Evolutionary conservation across 2,329 filamentous ascomycete species (phyloP), one percentile per base, ranked within the genome.

Genomic region (Nemania abortiva): DNA sequence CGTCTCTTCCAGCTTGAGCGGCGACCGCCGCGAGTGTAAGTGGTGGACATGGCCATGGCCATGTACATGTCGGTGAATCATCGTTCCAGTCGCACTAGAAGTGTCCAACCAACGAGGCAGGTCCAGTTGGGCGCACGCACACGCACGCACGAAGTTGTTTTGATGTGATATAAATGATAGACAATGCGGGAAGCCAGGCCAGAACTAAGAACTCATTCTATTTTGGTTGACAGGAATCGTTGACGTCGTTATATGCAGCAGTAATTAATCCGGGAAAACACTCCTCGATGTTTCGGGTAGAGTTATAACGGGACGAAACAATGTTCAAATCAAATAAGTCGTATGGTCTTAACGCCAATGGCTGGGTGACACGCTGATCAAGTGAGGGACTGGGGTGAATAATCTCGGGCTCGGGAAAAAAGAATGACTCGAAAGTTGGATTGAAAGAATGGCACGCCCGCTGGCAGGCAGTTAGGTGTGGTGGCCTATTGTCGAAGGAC

Each of bases 381-480:
- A 78, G 76, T 58, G 76, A 77, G 71, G 71, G 77, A 76, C 74
- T 74, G 59, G 68, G 71, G 70, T 65, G 66, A 65, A 71, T 56
- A 27, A 27, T 27, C 24, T 27, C 24, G 24, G 24, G 24, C 20
- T 60, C 27, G 31, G 31, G 31, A 72, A 81, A 82, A 83, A 75
- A 9, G 83, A 85, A 79, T 78, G 82, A 81, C 78, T 80, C 72
- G 72, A 78, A 77, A 77, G 77, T 79, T 74, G 73, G 70, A 79
- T 74, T 77, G 83, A 88, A 87, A 76, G 86, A 88, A 82, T 84
- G 88, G 82, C 84, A 82, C 81, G 85, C 86, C 87, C 81, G 85
- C 84, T 85, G 83, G 84, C 85, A 86, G 85, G 84, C 84, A 81
- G 77, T 77, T 73, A 71, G 75, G 73, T 76, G 75, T 71, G 74